These are phyloP conservation scores for Chaetomium cochliodes DNA, from an alignment of 495 filamentous ascomycete genomes.

Conservation along the genomic window DNA sequence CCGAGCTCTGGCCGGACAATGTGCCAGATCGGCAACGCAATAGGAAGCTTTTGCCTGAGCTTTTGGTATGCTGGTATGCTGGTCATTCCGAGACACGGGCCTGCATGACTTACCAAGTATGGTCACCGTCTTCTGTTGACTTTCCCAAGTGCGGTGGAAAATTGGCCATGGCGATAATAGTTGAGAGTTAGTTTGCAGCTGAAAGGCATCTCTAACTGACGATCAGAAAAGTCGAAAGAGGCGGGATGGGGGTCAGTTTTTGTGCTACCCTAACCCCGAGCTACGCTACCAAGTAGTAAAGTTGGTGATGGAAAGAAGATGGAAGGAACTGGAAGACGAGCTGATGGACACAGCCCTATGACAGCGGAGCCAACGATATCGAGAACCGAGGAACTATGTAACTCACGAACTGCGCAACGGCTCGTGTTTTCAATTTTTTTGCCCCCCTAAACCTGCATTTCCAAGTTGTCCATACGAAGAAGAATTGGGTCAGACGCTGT, in stretches of 20 bases:
- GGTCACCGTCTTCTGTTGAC: background rate
- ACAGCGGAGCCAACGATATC: background rate
- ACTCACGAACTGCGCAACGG: background rate
- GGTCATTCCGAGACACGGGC: background rate
- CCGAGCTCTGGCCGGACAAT: background rate
- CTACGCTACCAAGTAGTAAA: too few relatives aligned
- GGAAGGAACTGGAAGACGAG: too few relatives aligned
- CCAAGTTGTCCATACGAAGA: background rate
- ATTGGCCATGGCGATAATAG: background rate
- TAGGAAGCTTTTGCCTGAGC: background rate
- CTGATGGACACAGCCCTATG: background rate
- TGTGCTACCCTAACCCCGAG: too few relatives aligned
- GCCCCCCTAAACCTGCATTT: background rate
- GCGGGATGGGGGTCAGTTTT: too few relatives aligned
- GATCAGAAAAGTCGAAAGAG: too few relatives aligned
- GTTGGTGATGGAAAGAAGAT: too few relatives aligned
- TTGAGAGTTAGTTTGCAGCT: too few relatives aligned
- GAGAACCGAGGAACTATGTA: background rate
- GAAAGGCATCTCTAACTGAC: too few relatives aligned
- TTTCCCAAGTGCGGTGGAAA: background rate
- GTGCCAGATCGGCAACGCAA: background rate
- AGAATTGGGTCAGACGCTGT: background rate
- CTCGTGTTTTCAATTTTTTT: background rate
- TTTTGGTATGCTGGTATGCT: background rate
- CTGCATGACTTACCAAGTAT: background rate